phyloP scores from a whole-genome alignment of 2,329 filamentous ascomycete genomes.

The Teratosphaeria pseudoeucalypti region DNA sequence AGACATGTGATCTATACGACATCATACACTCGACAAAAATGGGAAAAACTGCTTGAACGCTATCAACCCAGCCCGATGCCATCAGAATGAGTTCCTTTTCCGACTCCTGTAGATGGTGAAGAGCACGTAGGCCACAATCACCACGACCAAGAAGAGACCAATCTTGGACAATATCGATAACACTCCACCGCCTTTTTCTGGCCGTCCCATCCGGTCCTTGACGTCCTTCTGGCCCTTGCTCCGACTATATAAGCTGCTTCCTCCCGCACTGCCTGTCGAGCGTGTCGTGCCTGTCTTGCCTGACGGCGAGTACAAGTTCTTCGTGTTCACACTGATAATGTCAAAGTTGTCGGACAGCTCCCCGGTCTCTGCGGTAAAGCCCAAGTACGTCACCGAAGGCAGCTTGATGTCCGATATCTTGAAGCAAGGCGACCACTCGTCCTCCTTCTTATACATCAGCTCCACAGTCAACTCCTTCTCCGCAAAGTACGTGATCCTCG shows the following conservation, averaged over 20 bases:
- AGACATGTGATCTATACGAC: constrained; percentile 1
- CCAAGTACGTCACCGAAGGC: constrained; percentile 58
- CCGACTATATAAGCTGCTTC: constrained; percentile 33
- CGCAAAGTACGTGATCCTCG: constrained; percentile 89
- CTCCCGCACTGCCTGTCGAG: constrained; percentile 15
- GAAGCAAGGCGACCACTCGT: constrained; percentile 86
- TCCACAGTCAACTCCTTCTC: constrained; percentile 86
- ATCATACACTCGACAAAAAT: constrained; percentile 3
- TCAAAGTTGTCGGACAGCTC: constrained; percentile 97
- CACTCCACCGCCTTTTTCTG: constrained; percentile 44
- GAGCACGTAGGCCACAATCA: constrained; percentile 71
- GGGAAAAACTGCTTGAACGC: constrained; percentile 6
- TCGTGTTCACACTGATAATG: constrained; percentile 74
- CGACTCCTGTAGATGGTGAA: constrained; percentile 70
- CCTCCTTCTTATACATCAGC: constrained; percentile 84
- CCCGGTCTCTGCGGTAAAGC: constrained; percentile 76
- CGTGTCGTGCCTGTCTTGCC: constrained; percentile 11
- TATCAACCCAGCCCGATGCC: constrained; percentile 1
- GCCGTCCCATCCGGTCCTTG: constrained; percentile 14
- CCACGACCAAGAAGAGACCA: constrained; percentile 59
- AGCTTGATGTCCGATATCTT: constrained; percentile 58
- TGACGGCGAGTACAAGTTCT: constrained; percentile 72
- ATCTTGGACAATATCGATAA: constrained; percentile 72
- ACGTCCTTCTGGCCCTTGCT: constrained; percentile 36
- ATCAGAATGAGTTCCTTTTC: constrained; percentile 36